Percentiles rank a stretch among this genome's conserved stretches.
Conservation (phyloP, 2,329 filamentous ascomycete genomes). For the Stachybotrys chlorohalonatus region DNA sequence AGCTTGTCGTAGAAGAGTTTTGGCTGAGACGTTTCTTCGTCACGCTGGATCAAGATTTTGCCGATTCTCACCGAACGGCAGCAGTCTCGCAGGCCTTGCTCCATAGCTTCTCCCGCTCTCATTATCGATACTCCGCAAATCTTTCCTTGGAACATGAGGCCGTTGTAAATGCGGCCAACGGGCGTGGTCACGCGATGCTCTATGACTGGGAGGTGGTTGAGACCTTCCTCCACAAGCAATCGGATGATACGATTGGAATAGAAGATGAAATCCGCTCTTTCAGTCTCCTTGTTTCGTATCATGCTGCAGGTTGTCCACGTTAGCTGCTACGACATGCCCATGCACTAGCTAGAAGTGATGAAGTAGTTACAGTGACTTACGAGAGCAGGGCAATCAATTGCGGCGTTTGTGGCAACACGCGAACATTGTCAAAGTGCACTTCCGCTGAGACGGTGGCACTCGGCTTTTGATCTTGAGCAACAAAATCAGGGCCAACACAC, state of each 20-base stretch:
- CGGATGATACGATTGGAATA: constrained; percentile 98
- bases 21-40: constrained; percentile 87
- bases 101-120: constrained; percentile 97
- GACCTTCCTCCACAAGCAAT: constrained; percentile 87
- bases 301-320: constrained; percentile 48
- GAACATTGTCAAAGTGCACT: constrained; percentile 77
- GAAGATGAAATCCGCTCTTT: constrained; percentile 95
- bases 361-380: constrained; percentile 47
- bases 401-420: constrained; percentile 83
- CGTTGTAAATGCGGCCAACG: constrained; percentile 77
- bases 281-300: constrained; percentile 85
- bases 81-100: constrained; percentile 91
- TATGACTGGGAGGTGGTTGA: constrained; percentile 91
- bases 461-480: constrained; percentile 67
- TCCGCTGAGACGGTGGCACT: constrained; percentile 81
- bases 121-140: constrained; percentile 98
- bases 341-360: not conserved
- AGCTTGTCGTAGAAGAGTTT: constrained; percentile 98
- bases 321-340: not conserved
- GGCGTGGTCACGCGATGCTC: constrained; percentile 86
- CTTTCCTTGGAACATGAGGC: constrained; percentile 93
- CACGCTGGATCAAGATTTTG: constrained; percentile 95
- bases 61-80: constrained; percentile 96
- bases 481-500: constrained; percentile 73
- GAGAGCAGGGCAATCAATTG: constrained; percentile 96